These are phyloP conservation scores for Tricholoma sp. DNA, from an alignment of 768 basidiomycete species.

Conservation along the genomic window DNA sequence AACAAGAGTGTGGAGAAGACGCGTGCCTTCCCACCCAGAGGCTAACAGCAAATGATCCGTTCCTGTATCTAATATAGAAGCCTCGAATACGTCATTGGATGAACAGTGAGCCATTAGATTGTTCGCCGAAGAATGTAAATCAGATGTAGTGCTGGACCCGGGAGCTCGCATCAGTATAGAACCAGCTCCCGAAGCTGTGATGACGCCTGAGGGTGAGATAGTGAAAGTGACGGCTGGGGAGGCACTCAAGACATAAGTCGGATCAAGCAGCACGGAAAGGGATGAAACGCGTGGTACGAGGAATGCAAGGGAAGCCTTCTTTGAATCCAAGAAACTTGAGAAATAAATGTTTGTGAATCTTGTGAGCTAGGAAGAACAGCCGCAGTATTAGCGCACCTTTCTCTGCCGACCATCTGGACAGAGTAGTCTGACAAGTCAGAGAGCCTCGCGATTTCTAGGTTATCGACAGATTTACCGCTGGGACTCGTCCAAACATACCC, in stretches of 20 bases:
- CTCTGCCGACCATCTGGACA: slow-evolving; percentile 15
- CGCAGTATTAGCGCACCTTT: slow-evolving; percentile 13
- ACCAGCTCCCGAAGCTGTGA: slow-evolving; percentile 25
- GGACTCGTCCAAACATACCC: slow-evolving; percentile 3
- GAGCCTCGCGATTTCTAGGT: slow-evolving; percentile 15
- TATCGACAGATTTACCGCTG: slow-evolving; percentile 1
- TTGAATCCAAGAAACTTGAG: slow-evolving; percentile 15
- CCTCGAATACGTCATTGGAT: neutral
- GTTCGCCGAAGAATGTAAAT: slow-evolving; percentile 10
- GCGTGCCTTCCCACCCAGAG: neutral
- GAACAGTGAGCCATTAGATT: slow-evolving; percentile 10
- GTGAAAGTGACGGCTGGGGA: slow-evolving; percentile 23
- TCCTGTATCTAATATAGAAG: neutral
- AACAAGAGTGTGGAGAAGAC: neutral
- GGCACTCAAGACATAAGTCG: slow-evolving; percentile 25
- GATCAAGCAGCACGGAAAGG: slow-evolving; percentile 15
- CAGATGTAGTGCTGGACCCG: slow-evolving; percentile 9
- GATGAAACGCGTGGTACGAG: slow-evolving; percentile 22
- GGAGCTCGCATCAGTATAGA: slow-evolving; percentile 20
- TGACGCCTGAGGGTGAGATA: slow-evolving; percentile 17
- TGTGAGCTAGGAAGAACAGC: no score
- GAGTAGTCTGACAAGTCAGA: slow-evolving; percentile 17
- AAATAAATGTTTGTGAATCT: neutral
- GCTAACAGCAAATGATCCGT: neutral
- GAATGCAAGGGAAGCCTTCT: slow-evolving; percentile 23